Evolutionary conservation across 2,329 filamentous ascomycete genomes (phyloP).

Genomic region (Grosmannia clavigera): DNA sequence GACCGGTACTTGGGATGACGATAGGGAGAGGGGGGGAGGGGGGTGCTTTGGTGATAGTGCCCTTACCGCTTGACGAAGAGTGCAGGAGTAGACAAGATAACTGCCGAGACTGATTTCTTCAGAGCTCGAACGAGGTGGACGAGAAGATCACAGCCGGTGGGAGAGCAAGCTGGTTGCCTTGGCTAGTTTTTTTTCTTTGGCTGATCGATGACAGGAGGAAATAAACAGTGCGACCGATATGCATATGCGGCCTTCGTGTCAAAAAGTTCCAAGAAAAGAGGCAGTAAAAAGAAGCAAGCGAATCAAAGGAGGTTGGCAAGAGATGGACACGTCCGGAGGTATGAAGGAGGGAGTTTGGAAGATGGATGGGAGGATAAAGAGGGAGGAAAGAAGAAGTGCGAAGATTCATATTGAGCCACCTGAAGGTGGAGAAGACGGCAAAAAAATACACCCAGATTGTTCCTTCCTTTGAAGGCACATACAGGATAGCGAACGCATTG

Average conservation of each 20-base stretch:
- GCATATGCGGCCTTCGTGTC: conserved; percentile 9
- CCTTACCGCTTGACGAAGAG: background rate
- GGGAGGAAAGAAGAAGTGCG: background rate
- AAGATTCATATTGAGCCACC: background rate
- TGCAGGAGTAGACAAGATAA: background rate
- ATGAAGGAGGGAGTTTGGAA: background rate
- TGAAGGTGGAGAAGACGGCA: background rate
- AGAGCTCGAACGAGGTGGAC: background rate
- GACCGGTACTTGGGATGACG: background rate
- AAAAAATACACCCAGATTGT: background rate
- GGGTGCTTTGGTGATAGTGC: too few relatives aligned
- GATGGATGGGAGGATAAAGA: background rate
- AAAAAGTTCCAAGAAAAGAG: conserved; percentile 14
- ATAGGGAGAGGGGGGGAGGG: background rate
- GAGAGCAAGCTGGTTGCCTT: background rate
- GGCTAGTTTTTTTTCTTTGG: conserved; percentile 1
- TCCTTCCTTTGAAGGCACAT: background rate
- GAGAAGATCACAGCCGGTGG: background rate
- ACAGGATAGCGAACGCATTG: background rate
- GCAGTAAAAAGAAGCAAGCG: conserved; percentile 2
- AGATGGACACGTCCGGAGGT: background rate
- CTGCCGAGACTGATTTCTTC: background rate
- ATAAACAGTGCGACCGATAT: conserved; percentile 5
- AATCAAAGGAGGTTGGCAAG: background rate
- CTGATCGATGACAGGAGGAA: background rate